A percentile compares a stretch with the other conserved stretches of the same genome.
phyloP scores from a whole-genome alignment of 306 rosid genomes.

The Acacia crassicarpa region DNA sequence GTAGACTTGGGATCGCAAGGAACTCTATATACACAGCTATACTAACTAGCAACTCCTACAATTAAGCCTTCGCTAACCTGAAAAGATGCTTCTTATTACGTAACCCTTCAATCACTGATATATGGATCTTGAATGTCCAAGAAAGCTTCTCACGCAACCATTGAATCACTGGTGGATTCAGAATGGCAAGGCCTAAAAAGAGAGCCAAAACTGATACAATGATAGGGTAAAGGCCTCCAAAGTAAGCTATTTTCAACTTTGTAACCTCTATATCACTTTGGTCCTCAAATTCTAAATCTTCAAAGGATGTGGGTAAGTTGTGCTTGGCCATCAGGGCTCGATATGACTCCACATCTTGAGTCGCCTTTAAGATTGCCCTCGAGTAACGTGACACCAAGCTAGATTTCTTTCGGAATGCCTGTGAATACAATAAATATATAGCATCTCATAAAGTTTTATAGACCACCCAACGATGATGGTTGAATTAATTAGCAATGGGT shows the following conservation, averaged over 20 bases:
- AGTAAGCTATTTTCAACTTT: not conserved
- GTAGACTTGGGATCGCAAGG: too few relatives aligned
- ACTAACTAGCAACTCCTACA: too few relatives aligned
- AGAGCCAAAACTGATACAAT: not conserved
- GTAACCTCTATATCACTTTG: not conserved
- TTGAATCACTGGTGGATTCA: not conserved
- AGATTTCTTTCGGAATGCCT: constrained; percentile 43
- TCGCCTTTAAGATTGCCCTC: constrained; percentile 43
- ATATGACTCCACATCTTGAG: constrained; percentile 23
- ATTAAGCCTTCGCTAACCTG: too few relatives aligned
- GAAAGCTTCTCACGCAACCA: not conserved
- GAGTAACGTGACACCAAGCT: constrained; percentile 37
- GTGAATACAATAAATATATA: not conserved
- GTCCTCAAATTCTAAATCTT: not conserved
- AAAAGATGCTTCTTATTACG: too few relatives aligned
- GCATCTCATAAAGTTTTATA: too few relatives aligned
- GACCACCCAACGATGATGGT: too few relatives aligned
- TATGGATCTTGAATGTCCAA: too few relatives aligned
- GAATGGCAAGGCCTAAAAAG: not conserved
- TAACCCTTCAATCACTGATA: too few relatives aligned
- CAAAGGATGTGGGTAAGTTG: not conserved
- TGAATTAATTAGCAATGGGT: too few relatives aligned
- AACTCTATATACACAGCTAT: too few relatives aligned
- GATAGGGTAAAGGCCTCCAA: not conserved
- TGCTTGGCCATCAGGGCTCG: not conserved